Base-by-base conservation (phyloP, 2,329 filamentous ascomycete genomes). In the Arthrobotrys megalospora region DNA sequence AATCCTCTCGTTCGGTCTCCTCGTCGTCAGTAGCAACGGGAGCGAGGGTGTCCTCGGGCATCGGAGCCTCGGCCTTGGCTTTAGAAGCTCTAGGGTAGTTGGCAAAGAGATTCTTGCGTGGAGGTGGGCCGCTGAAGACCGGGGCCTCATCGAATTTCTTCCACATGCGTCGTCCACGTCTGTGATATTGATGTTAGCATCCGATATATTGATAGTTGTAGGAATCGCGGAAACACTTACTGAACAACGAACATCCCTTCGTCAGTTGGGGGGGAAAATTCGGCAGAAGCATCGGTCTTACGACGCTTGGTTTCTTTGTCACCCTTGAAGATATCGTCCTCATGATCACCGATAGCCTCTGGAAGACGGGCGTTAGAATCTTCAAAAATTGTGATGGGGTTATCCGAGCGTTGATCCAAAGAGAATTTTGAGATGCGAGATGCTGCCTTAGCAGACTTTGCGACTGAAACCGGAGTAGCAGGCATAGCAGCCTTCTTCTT, bases 241-340 rank as follows among this genome's bases (percentile, higher is more conserved):
- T 78, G 75, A n/a, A 72, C 63, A 16, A 78, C 75, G 14, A 77
- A 28, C 75, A 78, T 78, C 8, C 67, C 67, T 24, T 72, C 75
- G 28, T 47, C 45, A 6, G 32, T 72, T 8, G 75, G 67, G 2
- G 67, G 50, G 8, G 53, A 5, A 16, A 72, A 68, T 8, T 78
- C 45, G 16, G 14, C 28, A 6, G 8, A 11, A 8, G 19, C 0
- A n/a, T 43, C 19, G 16, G 47, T 53, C 63, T 68, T 72, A 34
- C 63, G 52, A 36, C 67, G 52, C 52, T 78, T 78, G 0, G 66
- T 21, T 14, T 45, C 16, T 8, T 36, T 50, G 4, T 47, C 50
- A 12, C 52, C 38, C 38, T 78, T 78, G 67, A 78, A 78, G 36
- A 78, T 52, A 19, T 68, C 62, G 19, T 78, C 75, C 14, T 78